These are phyloP conservation scores for Hydnomerulius pinastri DNA, from an alignment of 768 basidiomycete genomes.

Conservation along the genomic window DNA sequence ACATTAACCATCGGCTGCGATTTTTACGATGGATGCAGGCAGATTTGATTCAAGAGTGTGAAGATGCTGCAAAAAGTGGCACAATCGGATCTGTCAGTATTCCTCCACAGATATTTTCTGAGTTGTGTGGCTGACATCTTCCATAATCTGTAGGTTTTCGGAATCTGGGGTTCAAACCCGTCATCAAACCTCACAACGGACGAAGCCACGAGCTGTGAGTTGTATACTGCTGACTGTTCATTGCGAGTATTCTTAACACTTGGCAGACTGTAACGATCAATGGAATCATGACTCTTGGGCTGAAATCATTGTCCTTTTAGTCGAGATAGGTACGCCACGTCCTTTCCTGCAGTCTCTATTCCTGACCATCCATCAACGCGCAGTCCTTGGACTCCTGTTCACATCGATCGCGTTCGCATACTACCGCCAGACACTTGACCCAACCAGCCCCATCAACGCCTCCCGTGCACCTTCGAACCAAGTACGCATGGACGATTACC, in stretches of 20 bases:
- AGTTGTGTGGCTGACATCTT: slow-evolving; percentile 14
- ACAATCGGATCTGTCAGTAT: slow-evolving; percentile 35
- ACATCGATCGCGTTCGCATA: slow-evolving; percentile 67
- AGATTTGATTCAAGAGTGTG: slow-evolving; percentile 61
- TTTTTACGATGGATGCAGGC: slow-evolving; percentile 37
- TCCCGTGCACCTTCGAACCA: slow-evolving; percentile 44
- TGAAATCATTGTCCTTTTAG: slow-evolving; percentile 63
- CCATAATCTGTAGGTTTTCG: slow-evolving; percentile 41
- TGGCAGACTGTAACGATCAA: slow-evolving; percentile 57
- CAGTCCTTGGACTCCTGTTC: slow-evolving; percentile 64
- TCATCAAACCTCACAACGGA: slow-evolving; percentile 27
- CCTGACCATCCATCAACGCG: neutral
- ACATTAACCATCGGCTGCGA: neutral
- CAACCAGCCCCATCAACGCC: slow-evolving; percentile 54
- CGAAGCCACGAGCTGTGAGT: slow-evolving; percentile 52
- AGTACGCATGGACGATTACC: slow-evolving; percentile 39
- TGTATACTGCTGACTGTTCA: neutral
- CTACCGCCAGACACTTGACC: slow-evolving; percentile 76
- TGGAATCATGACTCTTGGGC: slow-evolving; percentile 71
- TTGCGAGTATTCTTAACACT: slow-evolving; percentile 11
- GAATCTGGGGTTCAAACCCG: slow-evolving; percentile 54
- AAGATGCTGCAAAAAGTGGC: slow-evolving; percentile 36
- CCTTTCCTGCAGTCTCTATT: neutral
- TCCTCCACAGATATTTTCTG: neutral
- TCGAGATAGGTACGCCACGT: slow-evolving; percentile 53